Evolutionary conservation across 306 rosid species (phyloP).

Genomic region (Inga leiocalycina): DNA sequence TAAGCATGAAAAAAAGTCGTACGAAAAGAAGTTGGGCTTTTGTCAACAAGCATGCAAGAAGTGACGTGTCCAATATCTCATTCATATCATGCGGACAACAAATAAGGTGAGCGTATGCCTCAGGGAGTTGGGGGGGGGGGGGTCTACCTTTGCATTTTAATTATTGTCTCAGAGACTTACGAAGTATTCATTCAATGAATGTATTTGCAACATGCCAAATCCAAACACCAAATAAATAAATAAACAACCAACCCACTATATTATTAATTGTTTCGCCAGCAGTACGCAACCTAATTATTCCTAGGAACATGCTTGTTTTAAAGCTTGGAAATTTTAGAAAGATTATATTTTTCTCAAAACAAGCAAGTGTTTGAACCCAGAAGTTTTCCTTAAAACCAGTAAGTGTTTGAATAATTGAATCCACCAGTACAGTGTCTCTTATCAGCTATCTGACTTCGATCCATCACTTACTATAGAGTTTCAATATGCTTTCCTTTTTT

Average conservation of each 20-base stretch:
- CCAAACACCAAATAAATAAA: background rate
- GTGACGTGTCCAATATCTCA: background rate
- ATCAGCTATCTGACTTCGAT: background rate
- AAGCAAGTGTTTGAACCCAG: background rate
- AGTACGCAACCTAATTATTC: background rate
- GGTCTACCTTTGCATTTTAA: background rate
- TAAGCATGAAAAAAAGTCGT: background rate
- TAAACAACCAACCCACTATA: background rate
- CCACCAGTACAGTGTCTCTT: background rate
- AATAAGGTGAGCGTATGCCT: background rate
- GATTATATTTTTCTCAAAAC: background rate
- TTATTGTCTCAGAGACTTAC: background rate
- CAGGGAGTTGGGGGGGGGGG: background rate
- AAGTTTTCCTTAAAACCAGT: background rate
- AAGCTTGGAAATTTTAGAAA: background rate
- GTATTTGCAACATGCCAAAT: background rate
- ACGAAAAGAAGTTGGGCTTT: background rate
- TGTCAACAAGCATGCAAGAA: background rate
- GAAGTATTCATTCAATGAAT: background rate
- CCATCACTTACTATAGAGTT: background rate
- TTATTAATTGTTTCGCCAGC: background rate
- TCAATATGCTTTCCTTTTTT: background rate
- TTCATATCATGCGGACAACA: background rate
- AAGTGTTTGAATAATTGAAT: background rate
- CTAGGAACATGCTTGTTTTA: background rate